Conservation (phyloP, 345 rosid species). For the Euclidium syriacum region DNA sequence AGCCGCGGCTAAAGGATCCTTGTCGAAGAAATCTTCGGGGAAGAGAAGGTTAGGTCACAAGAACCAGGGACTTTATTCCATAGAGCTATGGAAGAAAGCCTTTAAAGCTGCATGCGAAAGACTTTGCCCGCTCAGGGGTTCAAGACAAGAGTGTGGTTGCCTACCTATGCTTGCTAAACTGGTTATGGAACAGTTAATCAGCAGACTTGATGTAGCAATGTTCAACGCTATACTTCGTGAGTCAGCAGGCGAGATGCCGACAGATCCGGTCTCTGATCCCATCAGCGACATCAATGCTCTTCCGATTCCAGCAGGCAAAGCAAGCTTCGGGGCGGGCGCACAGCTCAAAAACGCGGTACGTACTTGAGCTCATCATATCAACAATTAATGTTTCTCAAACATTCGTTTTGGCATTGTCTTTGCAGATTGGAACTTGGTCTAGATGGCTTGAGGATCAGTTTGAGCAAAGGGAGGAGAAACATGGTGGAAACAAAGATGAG, state of each 20-base stretch:
- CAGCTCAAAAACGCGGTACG: slow-evolving; percentile 94
- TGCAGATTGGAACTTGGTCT: slow-evolving; percentile 89
- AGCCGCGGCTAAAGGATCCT: slow-evolving; percentile 53
- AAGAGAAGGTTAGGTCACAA: slow-evolving; percentile 50
- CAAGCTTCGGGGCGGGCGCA: slow-evolving; percentile 88
- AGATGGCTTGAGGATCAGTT: slow-evolving; percentile 91
- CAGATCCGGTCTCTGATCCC: slow-evolving; percentile 94
- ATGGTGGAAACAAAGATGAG: slow-evolving; percentile 30
- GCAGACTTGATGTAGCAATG: slow-evolving; percentile 92
- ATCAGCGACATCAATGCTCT: slow-evolving; percentile 84
- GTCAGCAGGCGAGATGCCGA: slow-evolving; percentile 92
- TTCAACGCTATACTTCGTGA: slow-evolving; percentile 96
- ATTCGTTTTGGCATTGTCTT: neutral
- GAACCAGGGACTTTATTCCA: slow-evolving; percentile 62
- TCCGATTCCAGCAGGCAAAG: slow-evolving; percentile 81
- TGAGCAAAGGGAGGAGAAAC: slow-evolving; percentile 55
- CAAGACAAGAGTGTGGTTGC: slow-evolving; percentile 89
- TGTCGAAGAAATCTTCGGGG: slow-evolving; percentile 47
- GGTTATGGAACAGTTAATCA: slow-evolving; percentile 90
- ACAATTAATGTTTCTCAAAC: neutral
- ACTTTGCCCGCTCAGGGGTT: slow-evolving; percentile 81
- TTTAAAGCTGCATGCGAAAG: slow-evolving; percentile 87
- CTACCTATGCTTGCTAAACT: slow-evolving; percentile 70
- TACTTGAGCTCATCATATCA: slow-evolving; percentile 32
- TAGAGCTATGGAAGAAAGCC: slow-evolving; percentile 89